Percentiles rank a stretch among this genome's conserved stretches.
Evolutionary conservation across 164 flowering plant genomes (phyloP).

Genomic region (Piper betle): DNA sequence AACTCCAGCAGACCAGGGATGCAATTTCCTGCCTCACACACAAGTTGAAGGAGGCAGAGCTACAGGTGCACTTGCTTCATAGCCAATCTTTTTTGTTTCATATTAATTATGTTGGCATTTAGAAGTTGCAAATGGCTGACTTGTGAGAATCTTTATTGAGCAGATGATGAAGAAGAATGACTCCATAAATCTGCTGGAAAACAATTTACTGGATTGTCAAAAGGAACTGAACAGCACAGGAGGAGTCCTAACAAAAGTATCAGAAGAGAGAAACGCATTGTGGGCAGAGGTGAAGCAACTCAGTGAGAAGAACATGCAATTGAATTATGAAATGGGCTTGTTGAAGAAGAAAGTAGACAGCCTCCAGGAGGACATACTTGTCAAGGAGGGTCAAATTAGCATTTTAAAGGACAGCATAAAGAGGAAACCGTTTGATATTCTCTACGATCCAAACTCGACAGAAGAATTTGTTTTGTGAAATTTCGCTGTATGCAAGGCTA

Average conservation of each 20-base stretch:
- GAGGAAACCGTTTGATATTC: slow-evolving; percentile 43
- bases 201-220: slow-evolving; percentile 45
- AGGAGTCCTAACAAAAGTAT: slow-evolving; percentile 50
- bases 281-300: slow-evolving; percentile 76
- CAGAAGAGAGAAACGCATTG: slow-evolving; percentile 74
- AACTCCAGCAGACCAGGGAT: slow-evolving; percentile 64
- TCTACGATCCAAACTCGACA: slow-evolving; percentile 32
- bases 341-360: slow-evolving; percentile 65
- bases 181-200: slow-evolving; percentile 31
- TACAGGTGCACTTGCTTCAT: slow-evolving; percentile 45
- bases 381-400: slow-evolving; percentile 88
- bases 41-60: slow-evolving; percentile 71
- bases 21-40: slow-evolving; percentile 49
- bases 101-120: not conserved
- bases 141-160: not conserved
- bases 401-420: slow-evolving; percentile 60
- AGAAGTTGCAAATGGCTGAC: not conserved
- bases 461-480: slow-evolving; percentile 21
- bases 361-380: slow-evolving; percentile 71
- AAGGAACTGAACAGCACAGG: slow-evolving; percentile 35
- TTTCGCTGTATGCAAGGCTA: too few relatives aligned
- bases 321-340: slow-evolving; percentile 45
- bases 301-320: slow-evolving; percentile 70
- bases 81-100: not conserved
- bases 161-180: slow-evolving; percentile 81